Percentiles rank a stretch among this genome's conserved stretches.
Conservation (phyloP, 1,284 basidiomycete species). For the Kalmanozyma brasiliensis region DNA sequence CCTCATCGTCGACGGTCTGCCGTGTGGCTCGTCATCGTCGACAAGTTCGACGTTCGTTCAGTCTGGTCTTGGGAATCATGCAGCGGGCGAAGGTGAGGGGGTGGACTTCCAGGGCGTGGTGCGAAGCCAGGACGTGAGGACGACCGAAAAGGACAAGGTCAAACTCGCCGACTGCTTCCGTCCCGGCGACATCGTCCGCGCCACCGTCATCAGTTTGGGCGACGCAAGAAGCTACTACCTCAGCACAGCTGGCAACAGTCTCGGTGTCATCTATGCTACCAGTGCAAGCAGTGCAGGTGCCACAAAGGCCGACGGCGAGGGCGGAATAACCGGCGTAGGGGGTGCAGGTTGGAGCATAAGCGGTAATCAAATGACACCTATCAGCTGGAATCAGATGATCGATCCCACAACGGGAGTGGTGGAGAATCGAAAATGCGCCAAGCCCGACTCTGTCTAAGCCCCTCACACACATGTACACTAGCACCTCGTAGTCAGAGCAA, state of each 20-base stretch:
- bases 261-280: slow-evolving; percentile 76
- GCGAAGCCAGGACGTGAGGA: slow-evolving; percentile 79
- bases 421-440: slow-evolving; percentile 88
- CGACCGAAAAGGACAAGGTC: slow-evolving; percentile 90
- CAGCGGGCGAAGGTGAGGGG: slow-evolving; percentile 63
- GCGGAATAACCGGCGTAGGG: slow-evolving; percentile 1
- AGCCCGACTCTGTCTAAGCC: slow-evolving; percentile 71
- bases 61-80: slow-evolving; percentile 57
- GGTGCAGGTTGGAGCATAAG: slow-evolving; percentile 40
- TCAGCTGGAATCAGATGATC: slow-evolving; percentile 92
- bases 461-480: slow-evolving; percentile 3
- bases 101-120: slow-evolving; percentile 87
- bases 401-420: slow-evolving; percentile 82
- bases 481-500: background rate
- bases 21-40: slow-evolving; percentile 67
- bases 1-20: slow-evolving; percentile 87
- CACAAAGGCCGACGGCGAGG: background rate
- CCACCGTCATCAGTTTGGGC: slow-evolving; percentile 74
- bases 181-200: slow-evolving; percentile 93
- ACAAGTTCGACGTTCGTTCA: slow-evolving; percentile 33
- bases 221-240: slow-evolving; percentile 79
- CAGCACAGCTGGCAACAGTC: slow-evolving; percentile 90
- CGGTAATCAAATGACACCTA: slow-evolving; percentile 52
- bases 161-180: slow-evolving; percentile 94
- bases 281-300: slow-evolving; percentile 13